Evolutionary conservation across 371 early-diverging fungal genomes (phyloP).

Genomic region (Lichtheimia ramosa): DNA sequence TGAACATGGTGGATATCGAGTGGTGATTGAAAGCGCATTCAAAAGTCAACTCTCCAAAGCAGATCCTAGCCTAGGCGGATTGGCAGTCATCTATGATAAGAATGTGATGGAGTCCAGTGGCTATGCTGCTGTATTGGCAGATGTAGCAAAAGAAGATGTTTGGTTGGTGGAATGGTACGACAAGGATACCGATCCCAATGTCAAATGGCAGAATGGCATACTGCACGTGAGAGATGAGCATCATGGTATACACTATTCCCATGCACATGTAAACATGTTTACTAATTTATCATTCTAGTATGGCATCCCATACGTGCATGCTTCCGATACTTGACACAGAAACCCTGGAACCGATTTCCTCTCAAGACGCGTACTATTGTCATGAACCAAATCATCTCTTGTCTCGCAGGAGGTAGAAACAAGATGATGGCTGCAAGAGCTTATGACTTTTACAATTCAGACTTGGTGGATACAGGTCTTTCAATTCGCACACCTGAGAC

Average conservation of each 20-base stretch:
- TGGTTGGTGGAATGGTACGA: constrained; percentile 84
- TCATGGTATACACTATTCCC: constrained; percentile 47
- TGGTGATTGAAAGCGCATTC: constrained; percentile 80
- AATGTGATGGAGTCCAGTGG: constrained; percentile 92
- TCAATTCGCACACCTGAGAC: constrained; percentile 89
- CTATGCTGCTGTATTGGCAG: constrained; percentile 88
- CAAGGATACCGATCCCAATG: constrained; percentile 77
- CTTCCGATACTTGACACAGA: constrained; percentile 91
- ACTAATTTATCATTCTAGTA: constrained; percentile 21
- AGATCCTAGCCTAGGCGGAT: constrained; percentile 71
- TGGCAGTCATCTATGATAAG: constrained; percentile 91
- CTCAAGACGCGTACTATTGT: constrained; percentile 81
- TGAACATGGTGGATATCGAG: constrained; percentile 76
- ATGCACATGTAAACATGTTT: neutral
- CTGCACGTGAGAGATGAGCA: constrained; percentile 75
- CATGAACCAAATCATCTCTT: constrained; percentile 87
- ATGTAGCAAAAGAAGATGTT: constrained; percentile 80
- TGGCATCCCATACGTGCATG: constrained; percentile 92
- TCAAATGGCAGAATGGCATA: constrained; percentile 81
- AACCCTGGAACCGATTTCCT: constrained; percentile 92
- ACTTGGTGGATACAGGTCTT: constrained; percentile 71
- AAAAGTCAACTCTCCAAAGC: constrained; percentile 70
- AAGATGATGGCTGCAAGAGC: constrained; percentile 96
- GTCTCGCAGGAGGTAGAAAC: constrained; percentile 92
- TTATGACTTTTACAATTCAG: constrained; percentile 89